Evolutionary conservation across 441 rosid genomes (phyloP).

Genomic region (Erodium moschatum): DNA sequence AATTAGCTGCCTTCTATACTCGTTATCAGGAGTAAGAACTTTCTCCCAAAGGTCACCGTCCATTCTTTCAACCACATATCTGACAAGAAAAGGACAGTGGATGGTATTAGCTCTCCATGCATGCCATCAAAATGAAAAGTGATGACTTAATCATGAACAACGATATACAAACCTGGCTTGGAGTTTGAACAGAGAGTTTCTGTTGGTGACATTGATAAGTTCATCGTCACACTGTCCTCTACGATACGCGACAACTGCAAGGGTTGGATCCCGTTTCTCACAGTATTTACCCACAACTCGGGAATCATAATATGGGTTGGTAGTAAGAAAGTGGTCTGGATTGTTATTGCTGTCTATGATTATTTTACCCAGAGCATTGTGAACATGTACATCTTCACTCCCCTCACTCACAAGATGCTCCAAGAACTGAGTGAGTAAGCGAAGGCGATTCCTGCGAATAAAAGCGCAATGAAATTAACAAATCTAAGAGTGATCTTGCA

Average conservation of each 20-base stretch:
- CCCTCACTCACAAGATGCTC: constrained; percentile 99
- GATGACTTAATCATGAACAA: neutral
- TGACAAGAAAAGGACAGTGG: constrained; percentile 16
- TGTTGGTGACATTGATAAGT: constrained; percentile 91
- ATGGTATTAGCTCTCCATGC: too few species aligned
- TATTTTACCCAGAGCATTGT: constrained; percentile 98
- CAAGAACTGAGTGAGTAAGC: constrained; percentile 96
- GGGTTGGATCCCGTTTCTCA: constrained; percentile 99
- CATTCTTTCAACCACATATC: constrained; percentile 99
- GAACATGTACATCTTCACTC: constrained; percentile 98
- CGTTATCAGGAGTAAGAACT: constrained; percentile 88
- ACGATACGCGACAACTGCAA: constrained; percentile 97
- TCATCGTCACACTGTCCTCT: constrained; percentile 98
- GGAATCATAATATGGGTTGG: constrained; percentile 97
- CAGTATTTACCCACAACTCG: constrained; percentile 97
- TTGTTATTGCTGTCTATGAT: constrained; percentile 97
- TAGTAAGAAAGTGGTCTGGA: constrained; percentile 98
- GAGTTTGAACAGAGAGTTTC: constrained; percentile 91
- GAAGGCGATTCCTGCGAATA: constrained; percentile 83
- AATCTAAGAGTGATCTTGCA: constrained; percentile 8
- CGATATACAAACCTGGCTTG: constrained; percentile 72
- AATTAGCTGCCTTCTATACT: constrained; percentile 85
- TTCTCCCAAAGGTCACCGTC: constrained; percentile 32
- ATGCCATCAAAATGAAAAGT: neutral
- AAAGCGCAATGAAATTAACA: constrained; percentile 29